phyloP scores from a whole-genome alignment of 176 grass and related monocot genomes.

The Tuctoria greenei region DNA sequence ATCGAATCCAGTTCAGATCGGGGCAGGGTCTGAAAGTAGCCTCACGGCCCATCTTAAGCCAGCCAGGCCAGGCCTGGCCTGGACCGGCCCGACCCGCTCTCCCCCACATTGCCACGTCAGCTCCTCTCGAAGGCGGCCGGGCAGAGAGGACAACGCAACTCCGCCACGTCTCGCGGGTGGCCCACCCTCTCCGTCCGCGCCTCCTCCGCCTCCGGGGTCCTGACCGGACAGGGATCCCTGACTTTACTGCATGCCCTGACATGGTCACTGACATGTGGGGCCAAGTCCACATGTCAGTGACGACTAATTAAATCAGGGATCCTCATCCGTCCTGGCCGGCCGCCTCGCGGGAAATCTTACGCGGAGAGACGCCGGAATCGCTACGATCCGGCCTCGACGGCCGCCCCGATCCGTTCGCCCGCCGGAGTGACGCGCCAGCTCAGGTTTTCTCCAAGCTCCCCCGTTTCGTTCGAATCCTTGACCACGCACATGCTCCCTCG shows the following conservation, averaged over 20 bases:
- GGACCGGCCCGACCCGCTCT: too few species aligned
- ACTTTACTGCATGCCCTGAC: too few species aligned
- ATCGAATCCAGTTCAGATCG: too few species aligned
- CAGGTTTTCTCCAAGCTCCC: slow-evolving; percentile 7
- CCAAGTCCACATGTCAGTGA: too few species aligned
- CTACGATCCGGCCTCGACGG: slow-evolving; percentile 3
- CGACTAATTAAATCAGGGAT: too few species aligned
- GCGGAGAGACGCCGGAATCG: slow-evolving; percentile 3
- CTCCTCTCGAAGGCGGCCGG: background rate
- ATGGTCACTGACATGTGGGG: too few species aligned
- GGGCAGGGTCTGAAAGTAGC: too few species aligned
- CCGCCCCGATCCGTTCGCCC: background rate
- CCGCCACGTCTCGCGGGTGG: slow-evolving; percentile 9
- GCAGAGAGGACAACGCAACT: background rate
- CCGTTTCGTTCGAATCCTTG: slow-evolving; percentile 2
- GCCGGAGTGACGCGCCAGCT: background rate
- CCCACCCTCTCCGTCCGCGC: background rate
- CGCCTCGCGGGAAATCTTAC: slow-evolving; percentile 29
- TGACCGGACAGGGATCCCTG: too few species aligned
- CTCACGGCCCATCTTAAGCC: too few species aligned
- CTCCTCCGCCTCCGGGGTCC: background rate
- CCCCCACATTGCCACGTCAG: slow-evolving; percentile 16
- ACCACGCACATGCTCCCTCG: background rate
- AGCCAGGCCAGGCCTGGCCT: too few species aligned
- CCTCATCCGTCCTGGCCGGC: background rate